These are phyloP conservation scores for Punctularia strigosozonata DNA, from an alignment of 768 basidiomycete species.

Conservation along the genomic window DNA sequence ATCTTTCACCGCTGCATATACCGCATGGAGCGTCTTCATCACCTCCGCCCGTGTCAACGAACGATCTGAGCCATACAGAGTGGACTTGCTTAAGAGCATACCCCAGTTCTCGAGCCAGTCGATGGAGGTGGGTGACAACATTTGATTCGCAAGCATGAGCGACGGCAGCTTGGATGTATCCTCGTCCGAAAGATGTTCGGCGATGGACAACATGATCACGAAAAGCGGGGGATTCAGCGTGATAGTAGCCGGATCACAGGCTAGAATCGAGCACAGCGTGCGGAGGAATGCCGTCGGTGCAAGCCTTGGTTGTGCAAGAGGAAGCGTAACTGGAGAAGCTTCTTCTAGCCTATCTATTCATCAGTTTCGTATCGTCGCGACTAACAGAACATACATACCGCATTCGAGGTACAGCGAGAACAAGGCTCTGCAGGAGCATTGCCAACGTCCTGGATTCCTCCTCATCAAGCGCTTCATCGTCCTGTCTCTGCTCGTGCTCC, in stretches of 20 bases:
- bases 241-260: constrained; percentile 41
- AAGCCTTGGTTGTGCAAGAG: constrained; percentile 39
- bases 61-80: constrained; percentile 17
- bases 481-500: constrained; percentile 45
- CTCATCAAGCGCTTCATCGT: constrained; percentile 61
- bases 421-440: constrained; percentile 45
- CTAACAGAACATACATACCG: constrained; percentile 32
- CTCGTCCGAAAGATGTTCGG: constrained; percentile 56
- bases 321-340: constrained; percentile 33
- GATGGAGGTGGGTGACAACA: constrained; percentile 58
- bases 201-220: constrained; percentile 48
- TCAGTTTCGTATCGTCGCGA: constrained; percentile 1
- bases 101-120: constrained; percentile 65
- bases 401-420: constrained; percentile 42
- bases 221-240: constrained; percentile 52
- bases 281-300: constrained; percentile 52
- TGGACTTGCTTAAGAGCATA: constrained; percentile 36
- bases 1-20: constrained; percentile 59
- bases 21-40: constrained; percentile 42
- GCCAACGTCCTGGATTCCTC: constrained; percentile 60
- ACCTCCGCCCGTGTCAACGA: constrained; percentile 44
- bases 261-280: constrained; percentile 48
- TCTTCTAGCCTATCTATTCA: constrained; percentile 26
- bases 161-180: constrained; percentile 53
- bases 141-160: constrained; percentile 55